Base-by-base conservation (phyloP, 352 stramenopile genomes). In the Pythium rhizo-oryzae region DNA sequence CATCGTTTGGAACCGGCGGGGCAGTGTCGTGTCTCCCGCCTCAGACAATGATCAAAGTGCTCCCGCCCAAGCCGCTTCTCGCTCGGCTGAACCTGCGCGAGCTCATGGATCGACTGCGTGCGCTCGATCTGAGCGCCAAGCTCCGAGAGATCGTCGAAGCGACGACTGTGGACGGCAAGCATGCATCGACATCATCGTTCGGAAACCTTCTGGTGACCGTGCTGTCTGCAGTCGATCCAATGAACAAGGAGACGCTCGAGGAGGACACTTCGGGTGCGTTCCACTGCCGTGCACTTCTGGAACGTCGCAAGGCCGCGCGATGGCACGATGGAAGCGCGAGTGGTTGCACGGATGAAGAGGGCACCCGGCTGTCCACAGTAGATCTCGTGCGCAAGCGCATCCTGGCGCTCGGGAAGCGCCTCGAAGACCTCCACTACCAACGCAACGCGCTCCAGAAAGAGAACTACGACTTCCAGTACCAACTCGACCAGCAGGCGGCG, bases 371-470 rank as follows among this genome's bases (percentile, higher is more conserved):
- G 6, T 77, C 77, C 23, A 61, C 64, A 0, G 75, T 84, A 0
- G 74, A 79, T 62, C 62, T 89, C 21, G 88, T 91, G 47, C 82
- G 81, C 18, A 82, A 83, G 53, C 79, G 78, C 0, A 85, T 91
- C 43, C 70, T 91, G 30, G 76, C 82, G 11, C 71, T 91, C 8
- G 82, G 82, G 0, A 88, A 91, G 56, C 77, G 80, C 19, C 74
- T 93, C 2, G 82, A 91, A 23, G 81, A 91, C 35, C 59, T 93
- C 30, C 82, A 90, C 43, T 91, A 81, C 62, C 84, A 91, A 65
- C 78, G 84, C 1, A 93, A 88, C 39, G 65, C 80, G 24, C 69
- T 93, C 21, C 84, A 93, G 49, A 87, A 90, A 55, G 82, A 93
- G 24, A 91, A 89, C 58, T 90, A 91, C 59, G 82, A 88, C 28